phyloP scores from a whole-genome alignment of 257 asterid genomes.

The Primulina huaijiensis region DNA sequence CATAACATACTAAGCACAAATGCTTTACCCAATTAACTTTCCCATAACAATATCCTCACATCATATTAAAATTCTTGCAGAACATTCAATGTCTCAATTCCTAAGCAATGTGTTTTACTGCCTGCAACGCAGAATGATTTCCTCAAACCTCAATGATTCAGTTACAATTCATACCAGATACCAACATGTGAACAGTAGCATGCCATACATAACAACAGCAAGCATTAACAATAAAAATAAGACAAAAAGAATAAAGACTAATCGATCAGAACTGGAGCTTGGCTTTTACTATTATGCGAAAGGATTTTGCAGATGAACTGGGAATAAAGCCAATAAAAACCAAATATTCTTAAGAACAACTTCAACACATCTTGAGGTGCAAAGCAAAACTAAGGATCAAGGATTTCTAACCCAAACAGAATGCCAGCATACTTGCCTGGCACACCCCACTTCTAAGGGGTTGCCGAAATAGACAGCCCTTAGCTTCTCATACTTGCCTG shows the following conservation, averaged over 20 bases:
- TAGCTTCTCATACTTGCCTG: conserved; percentile 32
- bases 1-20: conserved; percentile 9
- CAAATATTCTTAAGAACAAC: conserved; percentile 22
- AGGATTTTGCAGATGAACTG: conserved; percentile 37
- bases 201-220: not conserved
- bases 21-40: conserved; percentile 7
- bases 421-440: conserved; percentile 60
- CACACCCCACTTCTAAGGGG: conserved; percentile 28
- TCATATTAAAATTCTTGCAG: conserved; percentile 7
- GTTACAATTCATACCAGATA: conserved; percentile 8
- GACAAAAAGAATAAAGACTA: not conserved
- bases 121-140: conserved; percentile 1
- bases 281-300: conserved; percentile 30
- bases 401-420: conserved; percentile 77
- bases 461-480: conserved; percentile 46
- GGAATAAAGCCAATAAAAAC: conserved; percentile 28
- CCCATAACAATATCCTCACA: not conserved
- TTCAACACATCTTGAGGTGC: conserved; percentile 29
- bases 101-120: conserved; percentile 6
- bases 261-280: conserved; percentile 22
- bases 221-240: not conserved
- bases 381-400: conserved; percentile 35
- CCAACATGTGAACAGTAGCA: not conserved
- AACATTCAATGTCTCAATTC: conserved; percentile 5
- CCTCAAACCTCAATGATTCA: conserved; percentile 5